phyloP scores from a whole-genome alignment of 352 stramenopile genomes.

The Plasmopara viticola region DNA sequence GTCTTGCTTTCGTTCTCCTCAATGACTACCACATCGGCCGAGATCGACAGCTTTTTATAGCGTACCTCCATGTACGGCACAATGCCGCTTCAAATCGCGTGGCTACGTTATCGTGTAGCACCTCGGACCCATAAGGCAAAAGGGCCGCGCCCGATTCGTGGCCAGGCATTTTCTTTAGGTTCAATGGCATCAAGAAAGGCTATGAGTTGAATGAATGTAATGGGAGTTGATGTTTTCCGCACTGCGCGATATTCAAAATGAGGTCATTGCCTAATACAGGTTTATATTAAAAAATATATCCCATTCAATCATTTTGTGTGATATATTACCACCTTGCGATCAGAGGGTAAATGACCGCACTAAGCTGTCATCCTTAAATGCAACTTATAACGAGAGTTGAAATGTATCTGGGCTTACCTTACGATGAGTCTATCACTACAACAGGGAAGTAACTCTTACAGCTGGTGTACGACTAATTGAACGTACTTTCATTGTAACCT shows the following conservation, averaged over 20 bases:
- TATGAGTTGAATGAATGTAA: slow-evolving; percentile 1
- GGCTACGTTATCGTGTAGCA: slow-evolving; percentile 34
- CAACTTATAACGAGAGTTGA: too few relatives aligned
- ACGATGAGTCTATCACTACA: too few relatives aligned
- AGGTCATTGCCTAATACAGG: background rate
- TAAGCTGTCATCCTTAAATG: too few relatives aligned
- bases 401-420: too few relatives aligned
- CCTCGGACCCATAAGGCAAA: slow-evolving; percentile 26
- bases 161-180: slow-evolving; percentile 12
- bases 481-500: too few relatives aligned
- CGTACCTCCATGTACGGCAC: slow-evolving; percentile 35
- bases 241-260: slow-evolving; percentile 23
- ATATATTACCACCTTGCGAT: too few relatives aligned
- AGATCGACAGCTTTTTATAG: slow-evolving; percentile 19
- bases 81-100: slow-evolving; percentile 26
- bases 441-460: too few relatives aligned
- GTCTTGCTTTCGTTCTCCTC: slow-evolving; percentile 13
- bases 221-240: slow-evolving; percentile 10
- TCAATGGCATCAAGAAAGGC: slow-evolving; percentile 1
- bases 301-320: too few relatives aligned
- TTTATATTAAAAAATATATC: too few relatives aligned
- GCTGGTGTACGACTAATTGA: too few relatives aligned
- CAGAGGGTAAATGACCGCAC: too few relatives aligned
- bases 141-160: slow-evolving; percentile 26
- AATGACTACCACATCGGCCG: slow-evolving; percentile 23